A percentile compares a stretch with the other conserved stretches of the same genome.
Conservation (phyloP, 2,329 filamentous ascomycete species). For the Arthrobotrys pseudoclavata region DNA sequence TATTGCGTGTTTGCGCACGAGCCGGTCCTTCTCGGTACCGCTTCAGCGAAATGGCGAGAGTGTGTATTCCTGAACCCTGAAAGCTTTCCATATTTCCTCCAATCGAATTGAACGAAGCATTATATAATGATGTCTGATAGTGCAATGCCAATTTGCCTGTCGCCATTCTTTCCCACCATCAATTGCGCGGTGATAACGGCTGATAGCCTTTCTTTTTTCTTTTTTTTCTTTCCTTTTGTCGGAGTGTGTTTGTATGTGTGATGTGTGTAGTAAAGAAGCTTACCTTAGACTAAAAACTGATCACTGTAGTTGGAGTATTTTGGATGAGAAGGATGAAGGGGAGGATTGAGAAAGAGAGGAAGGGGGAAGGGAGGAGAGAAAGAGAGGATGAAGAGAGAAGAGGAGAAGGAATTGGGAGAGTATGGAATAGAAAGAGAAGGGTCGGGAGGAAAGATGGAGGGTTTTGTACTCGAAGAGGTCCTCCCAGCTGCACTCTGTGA, state of each 20-base stretch:
- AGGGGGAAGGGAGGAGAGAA: constrained; percentile 5
- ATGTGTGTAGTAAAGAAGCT: constrained; percentile 22
- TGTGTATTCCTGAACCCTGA: constrained; percentile 22
- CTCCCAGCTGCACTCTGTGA: constrained; percentile 34
- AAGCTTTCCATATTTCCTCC: constrained; percentile 21
- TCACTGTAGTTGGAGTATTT: constrained; percentile 60
- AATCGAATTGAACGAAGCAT: constrained; percentile 44
- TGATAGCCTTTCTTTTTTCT: constrained; percentile 16
- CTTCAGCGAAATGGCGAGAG: constrained; percentile 25
- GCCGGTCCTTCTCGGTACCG: constrained; percentile 41
- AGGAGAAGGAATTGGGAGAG: constrained; percentile 49
- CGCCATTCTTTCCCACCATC: constrained; percentile 40
- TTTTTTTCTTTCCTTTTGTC: neutral
- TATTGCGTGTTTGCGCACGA: constrained; percentile 29
- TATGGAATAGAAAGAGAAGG: constrained; percentile 48
- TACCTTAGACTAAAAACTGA: constrained; percentile 55
- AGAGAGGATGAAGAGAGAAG: constrained; percentile 18
- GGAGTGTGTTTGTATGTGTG: constrained; percentile 5
- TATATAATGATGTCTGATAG: constrained; percentile 22
- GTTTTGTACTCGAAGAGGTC: constrained; percentile 59
- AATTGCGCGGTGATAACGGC: constrained; percentile 43
- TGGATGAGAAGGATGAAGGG: constrained; percentile 40
- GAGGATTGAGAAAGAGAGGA: constrained; percentile 19
- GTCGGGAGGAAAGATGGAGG: constrained; percentile 58
- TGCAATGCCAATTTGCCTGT: constrained; percentile 43